These are phyloP conservation scores for Trichoderma cornu-damae DNA, from an alignment of 2,329 filamentous ascomycete species.

Conservation along the genomic window DNA sequence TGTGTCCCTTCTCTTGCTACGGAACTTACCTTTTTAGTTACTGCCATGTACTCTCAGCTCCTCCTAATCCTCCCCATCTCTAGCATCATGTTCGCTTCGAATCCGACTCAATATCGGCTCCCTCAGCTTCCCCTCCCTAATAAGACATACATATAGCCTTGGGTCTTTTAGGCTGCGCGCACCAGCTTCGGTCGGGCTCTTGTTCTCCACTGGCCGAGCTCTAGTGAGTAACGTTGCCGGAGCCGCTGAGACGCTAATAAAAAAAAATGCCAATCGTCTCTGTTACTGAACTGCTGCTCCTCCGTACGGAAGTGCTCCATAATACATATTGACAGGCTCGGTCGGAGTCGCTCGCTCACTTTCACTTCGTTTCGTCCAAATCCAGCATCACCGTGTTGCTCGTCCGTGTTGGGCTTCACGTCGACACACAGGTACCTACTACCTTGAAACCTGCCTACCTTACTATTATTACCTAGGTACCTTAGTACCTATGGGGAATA, in stretches of 20 bases:
- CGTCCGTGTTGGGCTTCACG: background rate
- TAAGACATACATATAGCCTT: background rate
- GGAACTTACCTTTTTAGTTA: too few species aligned
- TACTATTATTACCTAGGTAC: too few species aligned
- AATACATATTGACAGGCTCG: too few species aligned
- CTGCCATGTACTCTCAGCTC: background rate
- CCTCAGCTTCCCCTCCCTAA: background rate
- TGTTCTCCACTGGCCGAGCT: background rate
- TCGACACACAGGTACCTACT: background rate
- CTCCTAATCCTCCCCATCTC: background rate
- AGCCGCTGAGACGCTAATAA: background rate
- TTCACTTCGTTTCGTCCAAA: background rate
- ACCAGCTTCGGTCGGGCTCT: slow-evolving; percentile 14
- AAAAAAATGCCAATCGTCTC: too few species aligned
- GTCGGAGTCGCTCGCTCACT: too few species aligned
- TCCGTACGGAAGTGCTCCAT: background rate
- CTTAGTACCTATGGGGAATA: too few species aligned
- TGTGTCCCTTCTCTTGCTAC: background rate
- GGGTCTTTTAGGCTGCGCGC: slow-evolving; percentile 3
- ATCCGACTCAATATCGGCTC: slow-evolving; percentile 6
- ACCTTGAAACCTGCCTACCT: background rate
- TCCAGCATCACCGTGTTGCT: background rate
- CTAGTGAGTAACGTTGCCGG: slow-evolving; percentile 11
- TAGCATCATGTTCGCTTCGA: background rate
- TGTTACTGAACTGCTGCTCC: too few species aligned